Base-by-base conservation (phyloP, 176 grass and related monocot genomes). In the Triticum timopheevii region DNA sequence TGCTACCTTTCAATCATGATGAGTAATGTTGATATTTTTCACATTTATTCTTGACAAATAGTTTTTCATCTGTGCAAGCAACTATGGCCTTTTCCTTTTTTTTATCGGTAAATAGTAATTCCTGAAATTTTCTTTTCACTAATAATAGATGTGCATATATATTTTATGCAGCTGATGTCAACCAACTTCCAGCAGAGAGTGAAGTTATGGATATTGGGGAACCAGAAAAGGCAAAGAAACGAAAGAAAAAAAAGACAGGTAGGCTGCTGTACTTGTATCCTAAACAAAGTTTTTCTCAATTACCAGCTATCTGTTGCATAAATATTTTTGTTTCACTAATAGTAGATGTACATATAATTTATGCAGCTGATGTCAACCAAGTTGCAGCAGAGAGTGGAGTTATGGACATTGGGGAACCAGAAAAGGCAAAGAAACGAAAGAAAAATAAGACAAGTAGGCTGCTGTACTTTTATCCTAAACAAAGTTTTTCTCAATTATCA, bases 231-330 rank as follows among this genome's bases (percentile, higher is more conserved):
- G 59, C 78, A 61, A 92, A 83, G 61, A 87, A n/a, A 70, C 39
- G 50, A 71, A 83, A 83, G 82, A 93, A 88, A 84, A 86, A 72
- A 28, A 94, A 95, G 81, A 72, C 20, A 35, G 84, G 91, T 93
- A 87, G 70, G 85, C 33, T 11, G 22, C 69, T 78, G 8, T 80
- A 75, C 31, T 81, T 82, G 8, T 75, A 13, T 85, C n/a, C 11
- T 85, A 78, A 31, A 45, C 24, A 63, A 64, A 85, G 5, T 77
- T 61, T 8, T 89, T 68, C 30, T 81, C 44, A 90, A 33, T 33
- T 80, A 54, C 78, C 11, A 39, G 69, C 56, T 50, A 58, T 50
- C 24, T 78, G 69, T 67, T 40, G 16, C 17, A 59, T 17, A 63
- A 73, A 78, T 78, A 17, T 73, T 80, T 54, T 54, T 59, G 56